Evolutionary conservation across 1,284 basidiomycete species (phyloP), one percentile per base, ranked within the genome.

Genomic region (Boletus semigastroideus): DNA sequence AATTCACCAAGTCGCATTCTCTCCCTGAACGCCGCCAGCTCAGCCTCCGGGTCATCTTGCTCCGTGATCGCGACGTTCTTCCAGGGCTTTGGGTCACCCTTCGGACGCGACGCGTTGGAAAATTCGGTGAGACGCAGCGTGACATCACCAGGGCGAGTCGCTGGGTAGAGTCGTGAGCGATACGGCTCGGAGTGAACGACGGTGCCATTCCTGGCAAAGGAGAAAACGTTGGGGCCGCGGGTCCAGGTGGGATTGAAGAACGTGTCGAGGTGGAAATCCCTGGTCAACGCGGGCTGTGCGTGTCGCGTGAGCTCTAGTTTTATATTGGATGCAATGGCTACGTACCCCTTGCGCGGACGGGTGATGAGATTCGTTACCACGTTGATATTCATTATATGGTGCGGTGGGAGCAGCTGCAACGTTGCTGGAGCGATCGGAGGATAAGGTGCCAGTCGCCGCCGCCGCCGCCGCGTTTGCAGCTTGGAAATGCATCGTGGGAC

Each of bases 191-290:
- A 55, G 41, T 27, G 49, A 12, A 55, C 37, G 41, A 57, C 41
- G 12, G 53, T 65, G 1, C 55, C 55, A 1, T 57, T 27, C 30
- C 46, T 1, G 37, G 44, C 41, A 30, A 60, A 63, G 6, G 52
- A 48, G 36, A 65, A 57, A 27, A 62, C 60, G 16, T 57, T 7
- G 17, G 57, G 55, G 2, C 56, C 52, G 0, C 58, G 31, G 36
- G 17, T 59, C 66, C 63, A 59, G 6, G 57, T 37, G 2, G 58
- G 61, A 14, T 61, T 65, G 53, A 65, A 61, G 42, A 57, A 49
- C 5, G 56, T 63, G 27, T 56, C 56, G 2, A 55, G 42, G 37
- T 64, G 6, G 39, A 62, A 66, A n/a, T 64, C 66, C 0, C 16
- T 16, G 38, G 50, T 52, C 8, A 25, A 33, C 14, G 0, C 8